phyloP scores from a whole-genome alignment of 108 stramenopile species.

The Skeletonema costatum region DNA sequence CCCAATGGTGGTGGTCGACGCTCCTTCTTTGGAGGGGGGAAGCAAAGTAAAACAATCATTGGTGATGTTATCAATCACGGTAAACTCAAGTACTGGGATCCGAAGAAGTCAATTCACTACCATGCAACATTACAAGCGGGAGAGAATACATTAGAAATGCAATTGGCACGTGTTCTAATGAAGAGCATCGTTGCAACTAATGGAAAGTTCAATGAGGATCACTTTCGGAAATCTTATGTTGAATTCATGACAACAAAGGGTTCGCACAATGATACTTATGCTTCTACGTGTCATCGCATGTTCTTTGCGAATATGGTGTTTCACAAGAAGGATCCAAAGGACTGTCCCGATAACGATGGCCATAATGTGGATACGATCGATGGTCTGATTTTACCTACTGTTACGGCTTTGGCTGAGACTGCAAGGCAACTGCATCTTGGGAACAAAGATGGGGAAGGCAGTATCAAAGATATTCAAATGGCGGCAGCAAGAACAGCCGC shows the following conservation, averaged over 20 bases:
- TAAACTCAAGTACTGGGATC: constrained; percentile 79
- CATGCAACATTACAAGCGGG: constrained; percentile 80
- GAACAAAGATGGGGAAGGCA: constrained; percentile 8
- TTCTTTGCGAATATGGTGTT: constrained; percentile 86
- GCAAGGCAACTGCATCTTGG: constrained; percentile 13
- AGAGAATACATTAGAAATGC: constrained; percentile 85
- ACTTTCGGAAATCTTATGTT: constrained; percentile 78
- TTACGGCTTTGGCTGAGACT: constrained; percentile 58
- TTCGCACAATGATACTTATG: constrained; percentile 90
- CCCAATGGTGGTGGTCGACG: constrained; percentile 86
- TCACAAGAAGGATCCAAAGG: constrained; percentile 48
- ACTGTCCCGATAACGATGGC: constrained; percentile 90
- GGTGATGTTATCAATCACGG: constrained; percentile 91
- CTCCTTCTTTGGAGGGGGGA: constrained; percentile 12
- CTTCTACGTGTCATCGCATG: constrained; percentile 90
- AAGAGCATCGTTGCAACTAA: constrained; percentile 56
- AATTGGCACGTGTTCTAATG: constrained; percentile 71
- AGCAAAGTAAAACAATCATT: constrained; percentile 56
- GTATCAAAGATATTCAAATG: constrained; percentile 10
- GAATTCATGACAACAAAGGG: constrained; percentile 85
- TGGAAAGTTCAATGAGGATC: constrained; percentile 56
- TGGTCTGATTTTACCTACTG: constrained; percentile 74
- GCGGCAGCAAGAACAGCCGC: constrained; percentile 59
- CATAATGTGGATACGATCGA: constrained; percentile 94
- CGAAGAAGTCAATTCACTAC: constrained; percentile 75